Evolutionary conservation across 495 filamentous ascomycete genomes (phyloP), one percentile per base, ranked within the genome.

Genomic region (Penicillium nucicola): DNA sequence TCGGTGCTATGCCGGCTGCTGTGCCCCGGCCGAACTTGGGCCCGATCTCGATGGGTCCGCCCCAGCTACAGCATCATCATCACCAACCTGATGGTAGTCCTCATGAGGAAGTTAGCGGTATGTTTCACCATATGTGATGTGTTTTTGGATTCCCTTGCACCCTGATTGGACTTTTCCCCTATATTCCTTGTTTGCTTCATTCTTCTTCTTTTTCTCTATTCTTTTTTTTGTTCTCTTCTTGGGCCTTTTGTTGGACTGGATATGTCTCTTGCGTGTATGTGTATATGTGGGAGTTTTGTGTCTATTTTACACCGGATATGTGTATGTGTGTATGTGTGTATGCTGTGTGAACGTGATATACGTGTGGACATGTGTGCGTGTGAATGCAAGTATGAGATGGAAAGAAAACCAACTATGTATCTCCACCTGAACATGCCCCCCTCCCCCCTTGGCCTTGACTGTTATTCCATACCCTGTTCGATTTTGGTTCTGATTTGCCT

Each of bases 61-160:
- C 79, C 20, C 82, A 84, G 64, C 70, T 86, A 54, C 87, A 88
- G 55, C 88, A 90, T 64, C 90, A 93, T 67, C 90, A 93, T 67
- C 79, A 81, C 41, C 88, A 90, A 65, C 82, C 77, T 33, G 86
- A 90, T 62, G 85, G 83, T 56, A 80, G 81, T 64, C 82, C 84
- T 62, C 82, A 82, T 65, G 90, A 93, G 58, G 90, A 95, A 79
- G 89, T 93, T 77, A 83, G 79, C 77, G 89, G 92, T 89, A 96
- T 96, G 91, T 92, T 89, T 77, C 81, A 88, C 78, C 84, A 88
- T 69, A 82, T 86, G 78, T 88, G 62, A 72, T 61, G 46, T 51
- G 42, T 52, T 57, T 39, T 48, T 32, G 13, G 17, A 35, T 53
- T 32, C 48, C 25, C 7, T 28, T 28, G 25, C 25, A 28, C 25